A percentile compares a stretch with the other conserved stretches of the same genome.
phyloP scores from a whole-genome alignment of 2,329 filamentous ascomycete genomes.

The Pseudohalonectria lignicola region DNA sequence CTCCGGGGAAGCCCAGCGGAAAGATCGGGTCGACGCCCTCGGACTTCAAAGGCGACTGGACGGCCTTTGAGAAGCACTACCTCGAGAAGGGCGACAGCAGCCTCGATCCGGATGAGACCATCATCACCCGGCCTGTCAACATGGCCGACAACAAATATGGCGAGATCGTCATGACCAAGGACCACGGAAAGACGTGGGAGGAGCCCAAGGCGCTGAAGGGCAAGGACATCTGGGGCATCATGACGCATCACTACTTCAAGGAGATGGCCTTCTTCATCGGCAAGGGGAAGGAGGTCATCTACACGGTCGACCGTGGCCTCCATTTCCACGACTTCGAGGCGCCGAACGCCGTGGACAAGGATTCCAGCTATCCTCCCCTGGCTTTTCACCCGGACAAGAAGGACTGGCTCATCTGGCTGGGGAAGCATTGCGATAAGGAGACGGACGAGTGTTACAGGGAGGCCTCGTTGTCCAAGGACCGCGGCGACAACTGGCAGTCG shows the following conservation, averaged over 20 bases:
- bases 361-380: constrained; percentile 40
- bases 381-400: constrained; percentile 76
- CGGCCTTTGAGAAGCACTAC: constrained; percentile 52
- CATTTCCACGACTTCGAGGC: constrained; percentile 65
- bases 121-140: constrained; percentile 41
- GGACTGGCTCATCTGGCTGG: constrained; percentile 90
- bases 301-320: constrained; percentile 69
- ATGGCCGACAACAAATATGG: constrained; percentile 37
- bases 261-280: constrained; percentile 85
- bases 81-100: constrained; percentile 65
- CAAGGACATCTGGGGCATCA: constrained; percentile 58
- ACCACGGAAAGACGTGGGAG: constrained; percentile 85
- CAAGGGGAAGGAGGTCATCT: constrained; percentile 52
- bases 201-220: constrained; percentile 50
- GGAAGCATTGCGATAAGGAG: constrained; percentile 51
- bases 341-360: constrained; percentile 23
- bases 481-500: constrained; percentile 69
- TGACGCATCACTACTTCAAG: constrained; percentile 70
- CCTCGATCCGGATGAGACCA: constrained; percentile 50
- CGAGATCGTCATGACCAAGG: constrained; percentile 61
- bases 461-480: constrained; percentile 68
- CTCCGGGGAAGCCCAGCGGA: constrained; percentile 48
- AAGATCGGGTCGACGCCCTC: constrained; percentile 50
- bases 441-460: constrained; percentile 54
- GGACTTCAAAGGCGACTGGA: constrained; percentile 48